Conservation (phyloP, 352 stramenopile genomes). For the Phytophthora pisi region DNA sequence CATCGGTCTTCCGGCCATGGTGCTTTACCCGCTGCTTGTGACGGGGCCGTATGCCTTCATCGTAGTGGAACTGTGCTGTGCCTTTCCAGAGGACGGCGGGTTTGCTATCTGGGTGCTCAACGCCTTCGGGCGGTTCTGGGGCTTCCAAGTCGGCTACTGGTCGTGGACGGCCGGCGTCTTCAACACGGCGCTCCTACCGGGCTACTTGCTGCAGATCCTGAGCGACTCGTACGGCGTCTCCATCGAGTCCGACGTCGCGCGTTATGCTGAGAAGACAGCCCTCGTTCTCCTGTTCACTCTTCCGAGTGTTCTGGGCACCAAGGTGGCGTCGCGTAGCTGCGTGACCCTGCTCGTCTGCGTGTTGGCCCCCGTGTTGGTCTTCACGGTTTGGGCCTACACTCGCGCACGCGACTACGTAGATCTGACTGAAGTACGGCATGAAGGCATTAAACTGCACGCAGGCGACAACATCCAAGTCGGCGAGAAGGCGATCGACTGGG, state of each 20-base stretch:
- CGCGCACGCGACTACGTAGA: conserved; percentile 67
- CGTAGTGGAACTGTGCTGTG: conserved; percentile 67
- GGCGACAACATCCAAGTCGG: conserved; percentile 68
- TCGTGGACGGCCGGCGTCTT: conserved; percentile 74
- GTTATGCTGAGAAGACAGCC: conserved; percentile 37
- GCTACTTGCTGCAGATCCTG: conserved; percentile 44
- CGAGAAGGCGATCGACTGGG: conserved; percentile 54
- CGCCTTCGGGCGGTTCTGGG: conserved; percentile 78
- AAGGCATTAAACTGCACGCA: conserved; percentile 30
- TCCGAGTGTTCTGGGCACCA: conserved; percentile 40
- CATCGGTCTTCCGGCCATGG: conserved; percentile 50
- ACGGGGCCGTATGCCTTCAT: conserved; percentile 64
- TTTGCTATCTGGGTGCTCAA: conserved; percentile 77
- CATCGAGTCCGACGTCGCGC: conserved; percentile 26
- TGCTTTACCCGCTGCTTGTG: conserved; percentile 70
- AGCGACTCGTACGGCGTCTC: conserved; percentile 50
- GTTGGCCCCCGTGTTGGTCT: conserved; percentile 86
- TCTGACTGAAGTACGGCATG: conserved; percentile 90
- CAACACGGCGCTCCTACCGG: conserved; percentile 61
- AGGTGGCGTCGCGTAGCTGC: conserved; percentile 29
- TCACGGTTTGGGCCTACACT: conserved; percentile 43
- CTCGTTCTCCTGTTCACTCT: conserved; percentile 40
- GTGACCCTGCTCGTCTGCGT: conserved; percentile 32
- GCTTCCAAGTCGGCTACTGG: conserved; percentile 83
- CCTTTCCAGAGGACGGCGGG: conserved; percentile 79